These are phyloP conservation scores for Picea sitchensis DNA, from an alignment of 75 land plant species.

Conservation along the genomic window DNA sequence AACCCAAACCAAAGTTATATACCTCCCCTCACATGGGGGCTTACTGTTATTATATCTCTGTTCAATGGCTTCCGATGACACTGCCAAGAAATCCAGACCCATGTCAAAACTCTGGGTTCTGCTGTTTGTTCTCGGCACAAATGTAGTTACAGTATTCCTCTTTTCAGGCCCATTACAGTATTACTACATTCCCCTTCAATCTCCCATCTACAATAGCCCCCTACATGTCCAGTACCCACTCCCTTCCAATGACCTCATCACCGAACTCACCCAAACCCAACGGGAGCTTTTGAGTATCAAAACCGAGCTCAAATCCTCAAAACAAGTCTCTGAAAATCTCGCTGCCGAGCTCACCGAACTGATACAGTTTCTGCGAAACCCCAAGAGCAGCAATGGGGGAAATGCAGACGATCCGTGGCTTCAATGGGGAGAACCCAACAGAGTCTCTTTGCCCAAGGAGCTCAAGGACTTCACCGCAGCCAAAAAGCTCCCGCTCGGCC, in stretches of 20 bases:
- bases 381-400: background rate
- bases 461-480: slow-evolving; percentile 50
- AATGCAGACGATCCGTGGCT: too few relatives aligned
- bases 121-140: background rate
- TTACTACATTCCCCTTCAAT: background rate
- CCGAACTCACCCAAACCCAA: background rate
- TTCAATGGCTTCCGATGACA: too few relatives aligned
- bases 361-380: background rate
- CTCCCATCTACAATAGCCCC: background rate
- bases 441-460: slow-evolving; percentile 51
- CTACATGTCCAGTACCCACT: background rate
- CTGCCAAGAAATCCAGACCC: background rate
- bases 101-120: background rate
- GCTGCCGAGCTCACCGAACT: background rate
- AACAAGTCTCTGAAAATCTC: background rate
- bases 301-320: background rate
- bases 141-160: background rate
- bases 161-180: background rate
- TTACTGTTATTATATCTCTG: too few relatives aligned
- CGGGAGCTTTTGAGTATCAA: background rate
- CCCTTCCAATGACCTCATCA: background rate
- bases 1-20: too few relatives aligned
- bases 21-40: too few relatives aligned
- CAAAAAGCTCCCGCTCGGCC: slow-evolving; percentile 59
- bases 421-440: slow-evolving; percentile 18